phyloP scores from a whole-genome alignment of 345 rosid genomes.

The Draba incana region DNA sequence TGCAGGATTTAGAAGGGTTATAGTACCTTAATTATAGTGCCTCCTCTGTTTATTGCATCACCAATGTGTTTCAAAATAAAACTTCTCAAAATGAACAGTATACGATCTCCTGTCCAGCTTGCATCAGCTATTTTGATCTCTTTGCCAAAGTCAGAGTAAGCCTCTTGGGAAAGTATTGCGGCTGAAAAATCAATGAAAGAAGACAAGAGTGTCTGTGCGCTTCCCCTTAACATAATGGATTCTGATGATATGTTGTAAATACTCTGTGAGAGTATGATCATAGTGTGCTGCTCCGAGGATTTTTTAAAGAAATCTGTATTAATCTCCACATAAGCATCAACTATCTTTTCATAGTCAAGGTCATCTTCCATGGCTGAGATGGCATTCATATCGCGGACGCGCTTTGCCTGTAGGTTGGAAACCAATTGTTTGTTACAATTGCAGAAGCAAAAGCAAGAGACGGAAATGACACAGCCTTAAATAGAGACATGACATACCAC shows the following conservation, averaged over 20 bases:
- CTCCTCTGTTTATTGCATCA: slow-evolving; percentile 61
- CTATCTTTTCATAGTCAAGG: slow-evolving; percentile 77
- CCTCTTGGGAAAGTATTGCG: slow-evolving; percentile 49
- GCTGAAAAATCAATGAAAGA: slow-evolving; percentile 75
- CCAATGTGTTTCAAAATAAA: slow-evolving; percentile 74
- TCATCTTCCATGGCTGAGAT: slow-evolving; percentile 69
- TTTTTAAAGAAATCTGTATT: slow-evolving; percentile 52
- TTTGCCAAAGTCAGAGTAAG: slow-evolving; percentile 37
- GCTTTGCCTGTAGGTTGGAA: slow-evolving; percentile 62
- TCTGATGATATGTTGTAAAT: slow-evolving; percentile 76
- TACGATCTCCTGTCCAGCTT: slow-evolving; percentile 60
- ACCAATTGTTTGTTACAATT: slow-evolving; percentile 29
- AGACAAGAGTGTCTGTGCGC: slow-evolving; percentile 71
- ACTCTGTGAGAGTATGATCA: slow-evolving; percentile 76
- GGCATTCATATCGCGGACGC: slow-evolving; percentile 65
- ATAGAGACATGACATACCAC: slow-evolving; percentile 53
- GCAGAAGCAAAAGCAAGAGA: slow-evolving; percentile 27
- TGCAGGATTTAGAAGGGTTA: slow-evolving; percentile 15
- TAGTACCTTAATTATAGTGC: slow-evolving; percentile 66
- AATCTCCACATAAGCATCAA: slow-evolving; percentile 70
- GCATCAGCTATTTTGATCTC: slow-evolving; percentile 42
- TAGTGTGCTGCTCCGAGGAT: slow-evolving; percentile 57
- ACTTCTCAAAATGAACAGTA: slow-evolving; percentile 56
- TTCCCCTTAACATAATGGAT: slow-evolving; percentile 67
- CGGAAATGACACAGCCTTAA: slow-evolving; percentile 14